Percentiles rank a stretch among this genome's conserved stretches.
phyloP scores from a whole-genome alignment of 768 basidiomycete species.

The Sutorius australiensis region DNA sequence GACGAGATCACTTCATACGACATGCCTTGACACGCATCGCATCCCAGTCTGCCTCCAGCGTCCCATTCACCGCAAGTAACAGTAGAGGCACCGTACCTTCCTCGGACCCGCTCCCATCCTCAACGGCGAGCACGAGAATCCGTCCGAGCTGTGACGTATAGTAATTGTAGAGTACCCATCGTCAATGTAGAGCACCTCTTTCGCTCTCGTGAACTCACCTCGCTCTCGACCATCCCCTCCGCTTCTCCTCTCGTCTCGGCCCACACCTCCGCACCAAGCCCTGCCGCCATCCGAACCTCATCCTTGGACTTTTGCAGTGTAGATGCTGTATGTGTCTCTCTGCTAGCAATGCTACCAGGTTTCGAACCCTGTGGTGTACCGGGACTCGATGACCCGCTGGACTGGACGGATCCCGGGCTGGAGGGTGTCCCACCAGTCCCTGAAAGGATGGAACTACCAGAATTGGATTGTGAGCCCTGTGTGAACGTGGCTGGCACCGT shows the following conservation, averaged over 20 bases:
- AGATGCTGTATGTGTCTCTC: constrained; percentile 3
- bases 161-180: constrained; percentile 1
- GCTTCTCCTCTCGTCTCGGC: constrained; percentile 58
- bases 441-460: constrained; percentile 4
- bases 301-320: constrained; percentile 52
- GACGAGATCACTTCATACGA: background rate
- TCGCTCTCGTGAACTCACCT: constrained; percentile 42
- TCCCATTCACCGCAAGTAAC: constrained; percentile 67
- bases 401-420: constrained; percentile 12
- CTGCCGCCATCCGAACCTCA: constrained; percentile 67
- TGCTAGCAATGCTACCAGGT: constrained; percentile 6
- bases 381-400: constrained; percentile 4
- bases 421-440: constrained; percentile 3
- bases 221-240: constrained; percentile 70
- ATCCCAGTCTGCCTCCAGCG: constrained; percentile 60
- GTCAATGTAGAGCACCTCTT: background rate
- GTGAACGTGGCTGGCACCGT: background rate
- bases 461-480: constrained; percentile 6
- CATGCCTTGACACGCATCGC: constrained; percentile 60
- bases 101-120: constrained; percentile 31
- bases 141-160: constrained; percentile 53
- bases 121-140: constrained; percentile 63
- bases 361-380: constrained; percentile 13
- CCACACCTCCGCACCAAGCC: constrained; percentile 74
- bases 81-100: constrained; percentile 46